Evolutionary conservation across 306 rosid species (phyloP), one percentile per base, ranked within the genome.

Genomic region (Medicago lupulina): DNA sequence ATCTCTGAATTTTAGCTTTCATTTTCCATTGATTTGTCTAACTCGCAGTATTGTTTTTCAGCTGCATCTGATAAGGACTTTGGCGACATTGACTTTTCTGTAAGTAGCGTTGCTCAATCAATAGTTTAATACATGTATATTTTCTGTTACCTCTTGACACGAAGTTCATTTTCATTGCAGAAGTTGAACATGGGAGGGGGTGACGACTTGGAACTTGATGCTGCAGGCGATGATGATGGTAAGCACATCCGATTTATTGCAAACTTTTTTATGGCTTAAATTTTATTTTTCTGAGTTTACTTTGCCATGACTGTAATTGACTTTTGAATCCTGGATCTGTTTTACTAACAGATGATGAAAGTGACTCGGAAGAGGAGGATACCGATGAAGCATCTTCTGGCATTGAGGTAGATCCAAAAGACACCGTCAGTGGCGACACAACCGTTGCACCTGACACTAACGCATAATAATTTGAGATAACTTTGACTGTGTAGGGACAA

Each of bases 81-180:
- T 1, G 76, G 85, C 0, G 83, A 75, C 83, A 17, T 89, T 0
- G 92, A 89, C 70, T 80, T 91, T 39, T 89, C 94, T 47, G 97
- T 89, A 74, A 81, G 90, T 80, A 59, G 21, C 53, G 5, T 28
- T 25, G 47, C 16, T 47, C 46, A 12, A 2, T 10, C 3, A 1
- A 79, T 66, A 79, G 31, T 25, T 21, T 50, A 59, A 23, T 83
- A 10, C n/a, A 3, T 50, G 1, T 15, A n/a, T 19, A 17, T 17
- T 71, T 46, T 19, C 41, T 36, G 50, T 58, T 17, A 19, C 7
- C 17, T 50, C 9, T 13, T 76, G 16, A 46, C 70, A 34, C 13
- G 16, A 38, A 61, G 17, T 31, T 18, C 40, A 14, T 2, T 18
- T 57, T 58, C 31, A 21, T 19, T 63, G 31, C 85, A 84, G 87